Evolutionary conservation across 2,329 filamentous ascomycete genomes (phyloP), one percentile per base, ranked within the genome.

Genomic region (Cladophialophora immunda): DNA sequence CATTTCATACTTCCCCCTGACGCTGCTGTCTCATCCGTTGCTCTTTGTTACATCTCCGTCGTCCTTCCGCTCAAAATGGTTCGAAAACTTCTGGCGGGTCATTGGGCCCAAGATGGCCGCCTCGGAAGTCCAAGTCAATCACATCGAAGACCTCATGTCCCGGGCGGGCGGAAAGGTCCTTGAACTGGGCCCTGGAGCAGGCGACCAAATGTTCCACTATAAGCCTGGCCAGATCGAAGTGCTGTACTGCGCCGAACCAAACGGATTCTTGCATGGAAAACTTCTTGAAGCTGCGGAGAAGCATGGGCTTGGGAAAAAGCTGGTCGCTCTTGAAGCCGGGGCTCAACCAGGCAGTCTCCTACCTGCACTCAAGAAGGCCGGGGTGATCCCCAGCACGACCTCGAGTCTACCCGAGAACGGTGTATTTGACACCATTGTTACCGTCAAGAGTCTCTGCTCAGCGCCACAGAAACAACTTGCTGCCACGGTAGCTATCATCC

Each of bases 281-380:
- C 75, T 83, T 22, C 30, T 67, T n/a, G 72, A 73, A 6, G 76
- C 74, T 27, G 50, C 80, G 3, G 59, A 74, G 27, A 72, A 78
- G 50, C 65, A 72, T 62, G 69, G 66, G 1, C 71, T 81, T 13
- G 69, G 72, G 32, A 76, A 76, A 67, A 79, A 73, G 68, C 81
- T 83, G 68, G 78, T 76, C 66, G 68, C 80, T 38, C 66, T 84
- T 29, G 67, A 66, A 19, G 77, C 73, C 66, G 77, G 78, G n/a
- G 69, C 82, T 50, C 78, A 82, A 71, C 78, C 80, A 0, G 74
- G 79, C 54, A 80, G 79, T 36, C 76, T 86, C n/a, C 75, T 83
- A 1, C 82, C 80, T 1, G 82, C 78, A n/a, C 75, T 84, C 60
- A 73, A 77, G 64, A 79, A 79, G 68, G 77, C 77, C 17, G 81